Base-by-base conservation (phyloP, 2,329 filamentous ascomycete genomes). In the Sphaerulina populicola region DNA sequence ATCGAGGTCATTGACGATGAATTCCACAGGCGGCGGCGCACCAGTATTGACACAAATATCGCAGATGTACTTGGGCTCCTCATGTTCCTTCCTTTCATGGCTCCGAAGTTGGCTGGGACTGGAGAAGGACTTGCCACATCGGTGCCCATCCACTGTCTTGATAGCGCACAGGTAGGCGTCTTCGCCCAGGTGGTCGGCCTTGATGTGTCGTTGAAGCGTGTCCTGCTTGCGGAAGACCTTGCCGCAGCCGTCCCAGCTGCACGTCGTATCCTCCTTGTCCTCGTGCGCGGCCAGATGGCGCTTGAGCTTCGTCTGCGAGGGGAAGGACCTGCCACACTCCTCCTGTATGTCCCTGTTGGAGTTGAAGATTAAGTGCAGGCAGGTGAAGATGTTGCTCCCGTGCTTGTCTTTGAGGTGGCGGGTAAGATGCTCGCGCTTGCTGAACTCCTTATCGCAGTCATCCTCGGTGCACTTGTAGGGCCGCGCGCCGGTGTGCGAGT, bases 171-270 rank as follows among this genome's bases (percentile, higher is more conserved):
- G 75, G 62, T 82, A 94, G 0, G 87, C 81, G 41, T 83, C 80
- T 53, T 84, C 70, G 27, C 83, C 74, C 36, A 91, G 72, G 67
- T 97, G 91, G 10, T 82, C 83, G 8, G 80, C 79, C 48, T 83
- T 80, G 56, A 95, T 79, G 66, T 97, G 91, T 46, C 86, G 83
- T 65, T 90, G 82, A 12, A 96, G 76, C 0, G 89, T 94, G 58
- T 88, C 82, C 65, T 88, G 85, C 69, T 95, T 96, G 55, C 91
- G 80, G 68, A 96, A 97, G 15, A 80, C 81, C 73, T 93, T 93
- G 43, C 76, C 81, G 65, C 91, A 96, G 2, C 77, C 85, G 9
- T 81, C 75, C 60, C 63, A 62, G n/a, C 49, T 54, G 39, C 65
- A 67, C 7, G 53, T 62, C n/a, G 60, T 63, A 37, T 66, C 59